phyloP scores from a whole-genome alignment of 2,329 filamentous ascomycete species.

The Nothophoma quercina region DNA sequence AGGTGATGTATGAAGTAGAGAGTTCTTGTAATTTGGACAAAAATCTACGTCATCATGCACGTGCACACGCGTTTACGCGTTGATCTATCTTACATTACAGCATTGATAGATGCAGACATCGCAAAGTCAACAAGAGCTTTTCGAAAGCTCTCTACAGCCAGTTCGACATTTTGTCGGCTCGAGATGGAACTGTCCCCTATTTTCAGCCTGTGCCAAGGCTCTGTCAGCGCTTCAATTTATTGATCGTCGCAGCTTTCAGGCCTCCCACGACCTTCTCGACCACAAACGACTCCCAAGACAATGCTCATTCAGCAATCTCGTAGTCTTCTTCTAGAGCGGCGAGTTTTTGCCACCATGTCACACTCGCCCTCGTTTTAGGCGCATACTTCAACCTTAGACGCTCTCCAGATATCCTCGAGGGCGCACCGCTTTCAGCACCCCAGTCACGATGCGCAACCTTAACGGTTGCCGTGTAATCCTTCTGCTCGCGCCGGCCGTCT shows the following conservation, averaged over 20 bases:
- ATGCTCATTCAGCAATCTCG: not conserved
- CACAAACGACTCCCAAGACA: not conserved
- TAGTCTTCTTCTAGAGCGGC: not conserved
- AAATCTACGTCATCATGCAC: no score
- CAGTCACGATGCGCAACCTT: conserved; percentile 28
- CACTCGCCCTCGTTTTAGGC: no score
- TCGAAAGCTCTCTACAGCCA: no score
- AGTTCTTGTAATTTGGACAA: no score
- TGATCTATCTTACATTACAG: no score
- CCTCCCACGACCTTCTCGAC: not conserved
- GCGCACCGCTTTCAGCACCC: not conserved
- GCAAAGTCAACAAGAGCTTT: no score
- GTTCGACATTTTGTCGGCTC: not conserved
- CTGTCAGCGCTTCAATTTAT: not conserved
- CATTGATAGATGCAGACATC: no score
- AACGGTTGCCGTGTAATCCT: conserved; percentile 32
- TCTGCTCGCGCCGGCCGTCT: conserved; percentile 30
- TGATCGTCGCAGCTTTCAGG: not conserved
- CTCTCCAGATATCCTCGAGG: not conserved
- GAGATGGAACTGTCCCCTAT: not conserved
- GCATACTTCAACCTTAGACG: no score
- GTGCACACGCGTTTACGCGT: no score
- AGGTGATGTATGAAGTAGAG: no score
- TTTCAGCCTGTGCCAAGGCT: not conserved
- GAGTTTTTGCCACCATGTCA: not conserved